Evolutionary conservation across 805 yeast species (phyloP).

Genomic region (Clavispora fructus): DNA sequence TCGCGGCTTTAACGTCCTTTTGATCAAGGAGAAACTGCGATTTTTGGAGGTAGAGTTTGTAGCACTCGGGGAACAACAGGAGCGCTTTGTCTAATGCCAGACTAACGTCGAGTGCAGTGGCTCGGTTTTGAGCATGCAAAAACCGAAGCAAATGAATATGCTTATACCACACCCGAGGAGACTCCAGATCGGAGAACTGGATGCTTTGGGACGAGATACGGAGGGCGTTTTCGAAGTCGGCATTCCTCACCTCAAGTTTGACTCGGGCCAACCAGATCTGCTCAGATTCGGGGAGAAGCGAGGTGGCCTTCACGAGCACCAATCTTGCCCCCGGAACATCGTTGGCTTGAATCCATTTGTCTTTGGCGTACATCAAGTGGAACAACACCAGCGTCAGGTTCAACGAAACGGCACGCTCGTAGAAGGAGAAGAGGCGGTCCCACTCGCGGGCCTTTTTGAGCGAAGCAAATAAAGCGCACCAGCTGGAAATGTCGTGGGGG

Average conservation of each 20-base stretch:
- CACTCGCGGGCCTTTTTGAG: constrained; percentile 18
- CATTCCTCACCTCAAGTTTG: constrained; percentile 50
- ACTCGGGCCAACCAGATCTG: constrained; percentile 69
- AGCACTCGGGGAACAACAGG: constrained; percentile 40
- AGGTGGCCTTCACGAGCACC: constrained; percentile 47
- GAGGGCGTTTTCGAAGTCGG: constrained; percentile 37
- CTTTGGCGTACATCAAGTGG: constrained; percentile 69
- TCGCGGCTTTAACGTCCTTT: constrained; percentile 32
- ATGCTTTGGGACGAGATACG: constrained; percentile 20
- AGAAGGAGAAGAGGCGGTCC: constrained; percentile 25
- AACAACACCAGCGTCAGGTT: constrained; percentile 49
- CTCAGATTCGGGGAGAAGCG: constrained; percentile 40
- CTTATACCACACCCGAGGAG: constrained; percentile 58
- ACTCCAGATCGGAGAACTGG: constrained; percentile 10
- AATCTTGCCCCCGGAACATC: constrained; percentile 49
- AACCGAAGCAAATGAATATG: constrained; percentile 49
- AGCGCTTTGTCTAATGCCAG: constrained; percentile 43
- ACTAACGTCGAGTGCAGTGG: constrained; percentile 12
- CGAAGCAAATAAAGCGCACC: constrained; percentile 44
- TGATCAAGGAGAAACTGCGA: constrained; percentile 45
- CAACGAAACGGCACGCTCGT: constrained; percentile 47
- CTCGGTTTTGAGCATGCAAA: constrained; percentile 14
- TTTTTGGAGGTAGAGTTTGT: constrained; percentile 56
- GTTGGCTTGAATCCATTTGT: constrained; percentile 47
- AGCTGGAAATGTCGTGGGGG: constrained; percentile 43